Evolutionary conservation across 2,329 filamentous ascomycete species (phyloP).

Genomic region (Didymella pinodella): DNA sequence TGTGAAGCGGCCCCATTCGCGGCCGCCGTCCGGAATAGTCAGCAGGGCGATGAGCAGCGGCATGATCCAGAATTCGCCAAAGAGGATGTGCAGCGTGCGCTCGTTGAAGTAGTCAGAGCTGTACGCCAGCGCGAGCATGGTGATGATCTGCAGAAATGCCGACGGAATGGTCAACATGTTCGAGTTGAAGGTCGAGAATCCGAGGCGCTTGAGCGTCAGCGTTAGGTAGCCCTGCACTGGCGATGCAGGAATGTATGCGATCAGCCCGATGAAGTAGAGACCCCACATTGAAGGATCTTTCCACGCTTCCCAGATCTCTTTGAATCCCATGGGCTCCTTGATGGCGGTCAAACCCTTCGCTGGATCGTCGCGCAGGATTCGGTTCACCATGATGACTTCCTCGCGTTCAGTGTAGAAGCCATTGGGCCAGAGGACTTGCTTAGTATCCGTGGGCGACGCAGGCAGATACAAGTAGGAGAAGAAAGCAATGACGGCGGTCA

Average conservation of each 20-base stretch:
- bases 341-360: constrained; percentile 66
- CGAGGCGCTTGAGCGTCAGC: constrained; percentile 50
- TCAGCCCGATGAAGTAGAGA: constrained; percentile 60
- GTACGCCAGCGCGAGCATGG: constrained; percentile 54
- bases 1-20: constrained; percentile 51
- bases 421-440: constrained; percentile 52
- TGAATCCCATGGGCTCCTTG: constrained; percentile 59
- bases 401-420: constrained; percentile 73
- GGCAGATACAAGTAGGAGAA: constrained; percentile 49
- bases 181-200: constrained; percentile 54
- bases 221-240: constrained; percentile 53
- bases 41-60: constrained; percentile 52
- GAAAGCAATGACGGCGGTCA: constrained; percentile 42
- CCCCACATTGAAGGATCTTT: constrained; percentile 65
- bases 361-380: constrained; percentile 63
- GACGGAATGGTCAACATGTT: constrained; percentile 54
- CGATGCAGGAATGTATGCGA: constrained; percentile 45
- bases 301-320: constrained; percentile 59
- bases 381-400: constrained; percentile 73
- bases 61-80: constrained; percentile 54
- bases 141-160: constrained; percentile 60
- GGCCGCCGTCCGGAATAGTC: constrained; percentile 43
- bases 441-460: constrained; percentile 60
- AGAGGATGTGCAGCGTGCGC: constrained; percentile 58
- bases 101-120: constrained; percentile 61